These are phyloP conservation scores for Triangularia setosa DNA, from an alignment of 2,329 filamentous ascomycete species.

Conservation along the genomic window DNA sequence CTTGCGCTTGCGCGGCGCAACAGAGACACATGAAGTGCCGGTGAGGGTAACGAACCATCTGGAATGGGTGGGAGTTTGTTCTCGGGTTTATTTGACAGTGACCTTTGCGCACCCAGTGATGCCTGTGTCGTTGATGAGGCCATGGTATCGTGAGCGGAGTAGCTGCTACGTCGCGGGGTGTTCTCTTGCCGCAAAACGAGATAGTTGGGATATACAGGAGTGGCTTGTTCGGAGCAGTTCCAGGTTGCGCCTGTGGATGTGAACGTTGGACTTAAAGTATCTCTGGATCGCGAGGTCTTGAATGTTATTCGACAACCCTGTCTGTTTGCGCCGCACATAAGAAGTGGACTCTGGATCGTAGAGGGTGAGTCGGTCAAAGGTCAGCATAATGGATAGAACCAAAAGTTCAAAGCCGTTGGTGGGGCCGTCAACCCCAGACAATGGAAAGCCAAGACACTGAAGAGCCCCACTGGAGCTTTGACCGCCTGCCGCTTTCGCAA, in stretches of 20 bases:
- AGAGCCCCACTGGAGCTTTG: background rate
- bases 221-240: background rate
- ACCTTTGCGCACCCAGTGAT: background rate
- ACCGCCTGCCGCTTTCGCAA: conserved; percentile 17
- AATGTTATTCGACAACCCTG: background rate
- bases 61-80: conserved; percentile 36
- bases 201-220: background rate
- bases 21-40: background rate
- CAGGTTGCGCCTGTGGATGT: background rate
- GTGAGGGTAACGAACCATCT: conserved; percentile 23
- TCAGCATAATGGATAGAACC: background rate
- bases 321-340: background rate
- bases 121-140: background rate
- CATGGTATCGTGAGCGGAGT: conserved; percentile 5
- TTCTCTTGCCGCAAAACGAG: too few species aligned
- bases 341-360: background rate
- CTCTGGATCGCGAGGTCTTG: background rate
- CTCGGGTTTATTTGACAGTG: conserved; percentile 23
- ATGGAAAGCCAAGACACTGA: conserved; percentile 11
- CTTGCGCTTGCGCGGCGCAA: background rate
- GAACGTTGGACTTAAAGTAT: background rate
- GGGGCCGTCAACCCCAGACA: background rate
- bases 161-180: too few species aligned
- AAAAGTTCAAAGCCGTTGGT: conserved; percentile 1
- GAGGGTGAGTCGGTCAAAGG: background rate